Evolutionary conservation across 2,329 filamentous ascomycete species (phyloP), one percentile per base, ranked within the genome.

Genomic region (Coniella vitis): DNA sequence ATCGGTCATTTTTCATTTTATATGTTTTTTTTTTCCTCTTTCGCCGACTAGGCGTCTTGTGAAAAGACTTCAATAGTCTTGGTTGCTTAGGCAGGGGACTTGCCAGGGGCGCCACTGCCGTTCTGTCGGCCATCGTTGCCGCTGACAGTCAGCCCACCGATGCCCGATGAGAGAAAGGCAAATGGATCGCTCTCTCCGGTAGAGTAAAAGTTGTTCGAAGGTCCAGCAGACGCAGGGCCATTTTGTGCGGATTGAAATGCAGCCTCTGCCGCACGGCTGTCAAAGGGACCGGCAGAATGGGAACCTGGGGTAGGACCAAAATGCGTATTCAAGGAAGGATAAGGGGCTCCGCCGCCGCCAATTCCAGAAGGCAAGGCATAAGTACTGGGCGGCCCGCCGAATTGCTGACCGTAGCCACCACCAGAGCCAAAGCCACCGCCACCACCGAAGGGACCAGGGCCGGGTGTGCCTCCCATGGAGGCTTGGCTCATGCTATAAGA

Each of bases 211-310:
- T 81, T 81, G 69, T 87, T 88, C 37, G 85, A 83, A 31, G 84
- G 82, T 36, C 86, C 87, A 53, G 84, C 84, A 38, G 86, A 87
- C 14, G 84, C 83, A 17, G 85, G 84, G 48, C 87, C 87, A 58
- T 93, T 91, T 58, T 84, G 84, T 35, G 88, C 90, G 36, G 87
- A 87, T 63, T 88, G 87, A 74, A 98, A 98, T 21, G 93, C 91
- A 53, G 90, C 90, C 71, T 97, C 91, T 14, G 91, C 89, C 54
- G 89, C 87, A 55, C 90, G 87, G 72, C 90, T 94, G 63, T 95
- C 90, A 62, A 98, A 97, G 4, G 86, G 86, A 12, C 89, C 87
- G 37, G 86, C 86, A 20, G 87, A 86, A 67, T 93, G 89, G 58
- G 89, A 84, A 45, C 84, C 82, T 35, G 84, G 86, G 48, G 83